phyloP scores from a whole-genome alignment of 331 rosid species.

The Pyrus hybrid region DNA sequence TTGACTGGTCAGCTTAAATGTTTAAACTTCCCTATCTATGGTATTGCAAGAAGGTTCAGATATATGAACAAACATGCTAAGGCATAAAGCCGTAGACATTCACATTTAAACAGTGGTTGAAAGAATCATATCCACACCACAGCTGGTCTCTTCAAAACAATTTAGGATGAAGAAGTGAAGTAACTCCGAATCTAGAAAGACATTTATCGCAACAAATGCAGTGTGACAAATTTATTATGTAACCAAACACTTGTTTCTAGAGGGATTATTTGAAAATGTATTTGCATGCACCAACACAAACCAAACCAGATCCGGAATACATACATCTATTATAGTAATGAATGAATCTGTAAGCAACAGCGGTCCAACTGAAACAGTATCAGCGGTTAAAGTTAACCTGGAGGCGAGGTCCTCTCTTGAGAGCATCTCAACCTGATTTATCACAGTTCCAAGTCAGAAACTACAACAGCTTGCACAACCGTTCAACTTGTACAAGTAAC shows the following conservation, averaged over 20 bases:
- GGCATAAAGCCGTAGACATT: not conserved
- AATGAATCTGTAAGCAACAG: slow-evolving; percentile 77
- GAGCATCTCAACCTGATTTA: slow-evolving; percentile 81
- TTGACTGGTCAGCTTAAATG: not conserved
- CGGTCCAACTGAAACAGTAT: slow-evolving; percentile 76
- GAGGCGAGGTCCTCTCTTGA: slow-evolving; percentile 90
- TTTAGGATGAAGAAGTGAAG: too few species aligned
- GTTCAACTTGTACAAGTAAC: not conserved
- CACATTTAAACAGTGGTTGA: not conserved
- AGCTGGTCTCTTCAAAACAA: not conserved
- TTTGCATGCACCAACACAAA: slow-evolving; percentile 3
- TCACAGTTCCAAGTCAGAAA: slow-evolving; percentile 2
- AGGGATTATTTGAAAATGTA: not conserved
- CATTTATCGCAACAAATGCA: not conserved
- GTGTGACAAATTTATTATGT: not conserved
- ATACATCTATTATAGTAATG: slow-evolving; percentile 95
- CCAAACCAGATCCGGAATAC: slow-evolving; percentile 28
- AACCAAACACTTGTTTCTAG: slow-evolving; percentile 4
- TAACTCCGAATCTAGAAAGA: too few species aligned
- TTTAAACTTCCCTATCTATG: not conserved
- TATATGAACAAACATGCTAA: not conserved
- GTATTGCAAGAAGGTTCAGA: not conserved
- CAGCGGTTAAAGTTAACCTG: slow-evolving; percentile 82
- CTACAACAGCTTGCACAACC: not conserved
- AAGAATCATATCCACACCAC: not conserved